Percentiles rank a stretch among this genome's conserved stretches.
These are phyloP conservation scores for Phytomonas francai DNA, from an alignment of 208 protist genomes.

Conservation along the genomic window DNA sequence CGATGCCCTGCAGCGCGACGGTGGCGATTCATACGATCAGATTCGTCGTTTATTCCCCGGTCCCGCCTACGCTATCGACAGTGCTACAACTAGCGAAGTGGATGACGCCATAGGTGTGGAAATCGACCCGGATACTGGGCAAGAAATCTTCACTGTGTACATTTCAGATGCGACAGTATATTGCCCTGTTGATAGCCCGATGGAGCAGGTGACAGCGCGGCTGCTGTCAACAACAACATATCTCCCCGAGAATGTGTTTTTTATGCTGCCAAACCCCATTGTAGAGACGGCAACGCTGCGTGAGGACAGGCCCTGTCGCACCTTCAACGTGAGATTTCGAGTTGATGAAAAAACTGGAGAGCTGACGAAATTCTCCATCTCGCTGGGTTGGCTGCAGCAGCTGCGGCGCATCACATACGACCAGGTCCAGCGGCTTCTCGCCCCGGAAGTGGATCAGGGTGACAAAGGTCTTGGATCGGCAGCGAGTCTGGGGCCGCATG, in stretches of 20 bases:
- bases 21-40: slow-evolving; percentile 61
- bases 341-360: slow-evolving; percentile 63
- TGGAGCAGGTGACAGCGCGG: slow-evolving; percentile 79
- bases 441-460: background rate
- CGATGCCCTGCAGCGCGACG: slow-evolving; percentile 34
- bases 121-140: slow-evolving; percentile 40
- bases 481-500: slow-evolving; percentile 5
- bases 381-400: slow-evolving; percentile 63
- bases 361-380: slow-evolving; percentile 61
- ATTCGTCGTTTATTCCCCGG: slow-evolving; percentile 35
- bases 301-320: slow-evolving; percentile 75
- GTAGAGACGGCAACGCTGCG: slow-evolving; percentile 81
- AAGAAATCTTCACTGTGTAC: slow-evolving; percentile 75
- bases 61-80: slow-evolving; percentile 83
- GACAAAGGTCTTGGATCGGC: background rate
- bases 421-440: slow-evolving; percentile 60
- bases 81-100: slow-evolving; percentile 83
- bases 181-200: slow-evolving; percentile 67
- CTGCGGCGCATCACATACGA: slow-evolving; percentile 87
- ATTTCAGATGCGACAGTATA: slow-evolving; percentile 86
- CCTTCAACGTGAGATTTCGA: slow-evolving; percentile 80
- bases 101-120: slow-evolving; percentile 84
- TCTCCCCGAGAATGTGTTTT: slow-evolving; percentile 82
- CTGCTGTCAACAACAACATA: slow-evolving; percentile 82
- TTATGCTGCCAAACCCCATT: slow-evolving; percentile 84